Conservation (phyloP, 2,329 filamentous ascomycete species). For the Penicillium sp. region DNA sequence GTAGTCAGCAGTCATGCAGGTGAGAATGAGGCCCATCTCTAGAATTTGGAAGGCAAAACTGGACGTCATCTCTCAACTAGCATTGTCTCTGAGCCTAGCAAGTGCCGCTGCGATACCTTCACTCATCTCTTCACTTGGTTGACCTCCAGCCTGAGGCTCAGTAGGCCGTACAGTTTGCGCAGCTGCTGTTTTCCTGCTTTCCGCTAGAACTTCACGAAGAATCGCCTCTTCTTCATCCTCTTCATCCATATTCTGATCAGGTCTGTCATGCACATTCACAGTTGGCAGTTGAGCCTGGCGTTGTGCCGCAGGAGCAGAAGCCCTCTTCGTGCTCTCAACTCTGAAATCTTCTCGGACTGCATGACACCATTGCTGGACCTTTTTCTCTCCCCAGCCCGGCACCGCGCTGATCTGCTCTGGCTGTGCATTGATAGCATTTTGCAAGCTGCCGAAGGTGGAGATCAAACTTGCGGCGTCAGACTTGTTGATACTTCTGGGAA, state of each 20-base stretch:
- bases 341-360: conserved; percentile 84
- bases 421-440: conserved; percentile 80
- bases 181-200: conserved; percentile 23
- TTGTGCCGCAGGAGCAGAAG: conserved; percentile 37
- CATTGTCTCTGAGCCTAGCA: conserved; percentile 50
- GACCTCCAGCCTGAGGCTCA: neutral
- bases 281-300: conserved; percentile 23
- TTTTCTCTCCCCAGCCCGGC: conserved; percentile 93
- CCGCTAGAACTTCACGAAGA: conserved; percentile 32
- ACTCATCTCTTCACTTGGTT: conserved; percentile 42
- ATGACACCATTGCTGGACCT: conserved; percentile 80
- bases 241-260: conserved; percentile 13
- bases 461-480: conserved; percentile 89
- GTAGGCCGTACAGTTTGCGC: neutral
- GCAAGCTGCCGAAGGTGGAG: conserved; percentile 85
- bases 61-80: conserved; percentile 17
- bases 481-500: conserved; percentile 87
- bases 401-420: conserved; percentile 81
- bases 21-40: neutral
- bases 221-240: conserved; percentile 50
- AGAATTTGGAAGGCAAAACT: neutral
- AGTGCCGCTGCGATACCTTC: conserved; percentile 60
- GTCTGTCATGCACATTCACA: conserved; percentile 4
- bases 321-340: conserved; percentile 66
- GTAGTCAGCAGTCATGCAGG: neutral